Evolutionary conservation across 1,284 basidiomycete species (phyloP), one percentile per base, ranked within the genome.

Genomic region (Heterobasidion annosum): DNA sequence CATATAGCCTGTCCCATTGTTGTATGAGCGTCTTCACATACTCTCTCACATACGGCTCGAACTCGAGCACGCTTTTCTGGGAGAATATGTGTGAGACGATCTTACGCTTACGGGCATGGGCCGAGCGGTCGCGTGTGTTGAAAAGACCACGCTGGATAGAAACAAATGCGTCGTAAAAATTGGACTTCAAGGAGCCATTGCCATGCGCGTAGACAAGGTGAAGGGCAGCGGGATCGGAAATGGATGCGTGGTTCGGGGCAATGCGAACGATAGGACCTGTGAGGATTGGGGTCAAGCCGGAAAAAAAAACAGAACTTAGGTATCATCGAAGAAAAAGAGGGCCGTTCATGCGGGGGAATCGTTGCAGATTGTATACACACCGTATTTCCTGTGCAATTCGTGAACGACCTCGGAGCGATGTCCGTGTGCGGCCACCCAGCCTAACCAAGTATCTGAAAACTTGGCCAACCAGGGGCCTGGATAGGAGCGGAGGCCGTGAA

Each of bases 101-200:
- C 71, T 93, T 94, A 68, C 92, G 83, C 70, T 94, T 94, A 54
- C 92, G 83, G 0, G 91, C 79, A 68, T 97, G 93, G 60, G 93
- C 90, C 5, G 71, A 67, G 48, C 93, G 78, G 64, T 86, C 83
- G 48, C 93, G 82, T 1, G 91, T 93, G 72, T 91, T 93, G 81
- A 95, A 93, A 37, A 93, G 73, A 1, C 87, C 84, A 52, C 86
- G 80, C 48, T 75, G 74, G 59, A 90, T 88, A 51, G 73, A 88
- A 42, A 89, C 88, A 60, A 79, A 82, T 1, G 68, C 69, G 52
- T 71, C 91, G 70, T 94, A 93, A 69, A 91, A 91, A 35, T 81
- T 67, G 13, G 85, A 81, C 67, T 93, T 93, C 57, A 88, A 75
- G 15, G 85, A 78, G 12, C 88, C 87, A 57, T 83, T 91, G 15